A percentile compares a stretch with the other conserved stretches of the same genome.
phyloP scores from a whole-genome alignment of 1,284 basidiomycete species.

The Ganoderma multipileum region DNA sequence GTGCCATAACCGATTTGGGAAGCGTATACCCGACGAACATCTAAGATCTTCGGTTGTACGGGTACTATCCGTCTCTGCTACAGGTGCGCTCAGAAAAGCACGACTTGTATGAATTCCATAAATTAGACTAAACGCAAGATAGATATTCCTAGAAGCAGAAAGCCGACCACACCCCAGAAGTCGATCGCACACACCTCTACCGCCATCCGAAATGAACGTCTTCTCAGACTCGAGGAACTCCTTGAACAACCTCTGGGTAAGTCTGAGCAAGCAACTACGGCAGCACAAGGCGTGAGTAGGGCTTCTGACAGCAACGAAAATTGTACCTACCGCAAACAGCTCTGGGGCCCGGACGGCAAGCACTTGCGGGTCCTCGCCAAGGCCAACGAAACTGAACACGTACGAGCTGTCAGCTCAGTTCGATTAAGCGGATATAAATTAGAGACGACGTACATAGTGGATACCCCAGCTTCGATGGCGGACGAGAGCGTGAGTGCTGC shows the following conservation, averaged over 20 bases:
- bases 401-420: constrained; percentile 3
- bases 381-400: constrained; percentile 72
- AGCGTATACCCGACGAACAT: no score
- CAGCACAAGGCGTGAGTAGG: not conserved
- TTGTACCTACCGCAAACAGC: constrained; percentile 62
- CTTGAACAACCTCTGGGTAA: constrained; percentile 58
- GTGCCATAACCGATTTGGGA: no score
- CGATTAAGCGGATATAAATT: not conserved
- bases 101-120: no score
- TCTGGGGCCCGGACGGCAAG: constrained; percentile 77
- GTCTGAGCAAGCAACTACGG: constrained; percentile 63
- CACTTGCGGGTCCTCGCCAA: constrained; percentile 83
- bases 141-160: no score
- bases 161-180: no score
- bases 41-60: no score
- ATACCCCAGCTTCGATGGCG: constrained; percentile 82
- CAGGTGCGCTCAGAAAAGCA: no score
- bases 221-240: no score
- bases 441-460: constrained; percentile 67
- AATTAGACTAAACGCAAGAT: no score
- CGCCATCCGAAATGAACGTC: no score
- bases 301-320: not conserved
- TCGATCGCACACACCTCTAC: no score
- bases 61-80: no score
- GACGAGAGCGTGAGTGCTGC: constrained; percentile 71